Evolutionary conservation across 1,284 basidiomycete species (phyloP), one percentile per base, ranked within the genome.

Genomic region (Psilocybe mexicana): DNA sequence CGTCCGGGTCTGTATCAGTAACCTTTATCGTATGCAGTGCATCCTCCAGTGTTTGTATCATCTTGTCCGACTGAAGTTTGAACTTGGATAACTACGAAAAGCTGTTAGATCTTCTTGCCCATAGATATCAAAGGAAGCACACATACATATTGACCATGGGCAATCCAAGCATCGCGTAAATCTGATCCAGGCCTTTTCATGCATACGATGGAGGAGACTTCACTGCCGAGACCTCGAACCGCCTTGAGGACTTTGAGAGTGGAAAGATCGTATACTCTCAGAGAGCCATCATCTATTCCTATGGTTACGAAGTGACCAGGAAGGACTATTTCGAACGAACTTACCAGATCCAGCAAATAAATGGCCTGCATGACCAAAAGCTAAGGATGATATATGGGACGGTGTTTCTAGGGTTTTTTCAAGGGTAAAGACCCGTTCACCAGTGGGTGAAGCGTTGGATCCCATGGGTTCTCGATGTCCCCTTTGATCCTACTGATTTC

Each of bases 251-350:
- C 88, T 66, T 80, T 87, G 60, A 75, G 75, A 0, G 82, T 78
- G 2, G 83, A 80, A 3, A 84, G 72, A 58, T 78, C 73, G 66
- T 92, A 92, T 24, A 89, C 71, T 23, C 90, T 84, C 48, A 92
- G 69, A 52, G 80, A 80, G 10, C 90, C 90, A 69, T 92, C 88
- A 62, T 83, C 90, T 89, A 61, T 28, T 38, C 58, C 36, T 6
- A 28, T 36, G 24, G 33, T 49, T 6, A 36, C 5, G n/a, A 35
- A 47, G 11, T 25, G 7, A 53, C 11, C 3, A n/a, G 35, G 43
- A 30, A 23, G 18, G 18, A 12, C 33, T 35, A 47, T 43, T 26
- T 2, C 24, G 6, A 46, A 10, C 14, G 11, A 57, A 62, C 69
- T 28, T 63, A 83, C 84, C 79, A 71, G 83, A 84, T 14, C 85